Evolutionary conservation across 306 rosid species (phyloP).

Genomic region (Quercus variabilis): DNA sequence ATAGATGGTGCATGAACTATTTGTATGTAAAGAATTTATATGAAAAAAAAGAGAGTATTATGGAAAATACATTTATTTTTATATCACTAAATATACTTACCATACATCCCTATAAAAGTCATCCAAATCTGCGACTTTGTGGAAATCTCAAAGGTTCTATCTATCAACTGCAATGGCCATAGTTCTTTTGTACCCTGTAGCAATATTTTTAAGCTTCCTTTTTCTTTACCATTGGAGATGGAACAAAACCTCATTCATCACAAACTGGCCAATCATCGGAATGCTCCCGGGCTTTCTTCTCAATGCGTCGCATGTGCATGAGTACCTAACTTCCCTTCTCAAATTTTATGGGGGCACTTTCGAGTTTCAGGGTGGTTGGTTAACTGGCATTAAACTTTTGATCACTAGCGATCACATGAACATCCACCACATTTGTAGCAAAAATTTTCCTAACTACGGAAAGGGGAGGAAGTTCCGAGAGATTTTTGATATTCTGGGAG

Average conservation of each 20-base stretch:
- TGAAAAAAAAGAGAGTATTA: too few species aligned
- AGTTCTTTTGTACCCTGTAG: neutral
- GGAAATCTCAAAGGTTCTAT: neutral
- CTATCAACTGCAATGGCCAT: neutral
- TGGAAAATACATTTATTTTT: too few species aligned
- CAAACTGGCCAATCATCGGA: slow-evolving; percentile 1
- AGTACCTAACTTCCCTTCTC: neutral
- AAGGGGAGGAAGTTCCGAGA: slow-evolving; percentile 25
- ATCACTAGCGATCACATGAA: slow-evolving; percentile 22
- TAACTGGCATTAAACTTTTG: slow-evolving; percentile 1
- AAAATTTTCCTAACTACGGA: slow-evolving; percentile 15
- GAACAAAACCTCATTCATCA: neutral
- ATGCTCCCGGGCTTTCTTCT: slow-evolving; percentile 7
- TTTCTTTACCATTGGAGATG: neutral
- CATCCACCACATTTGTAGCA: slow-evolving; percentile 22
- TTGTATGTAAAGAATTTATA: too few species aligned
- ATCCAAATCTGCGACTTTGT: too few species aligned
- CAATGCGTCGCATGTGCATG: neutral
- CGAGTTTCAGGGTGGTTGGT: slow-evolving; percentile 24
- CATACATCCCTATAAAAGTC: too few species aligned
- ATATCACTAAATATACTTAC: too few species aligned
- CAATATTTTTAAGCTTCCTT: neutral
- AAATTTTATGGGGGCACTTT: neutral
- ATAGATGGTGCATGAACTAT: too few species aligned
- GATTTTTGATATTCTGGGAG: slow-evolving; percentile 34